Percentiles rank a stretch among this genome's conserved stretches.
Conservation (phyloP, 306 rosid genomes). For the Trifolium subterraneum region DNA sequence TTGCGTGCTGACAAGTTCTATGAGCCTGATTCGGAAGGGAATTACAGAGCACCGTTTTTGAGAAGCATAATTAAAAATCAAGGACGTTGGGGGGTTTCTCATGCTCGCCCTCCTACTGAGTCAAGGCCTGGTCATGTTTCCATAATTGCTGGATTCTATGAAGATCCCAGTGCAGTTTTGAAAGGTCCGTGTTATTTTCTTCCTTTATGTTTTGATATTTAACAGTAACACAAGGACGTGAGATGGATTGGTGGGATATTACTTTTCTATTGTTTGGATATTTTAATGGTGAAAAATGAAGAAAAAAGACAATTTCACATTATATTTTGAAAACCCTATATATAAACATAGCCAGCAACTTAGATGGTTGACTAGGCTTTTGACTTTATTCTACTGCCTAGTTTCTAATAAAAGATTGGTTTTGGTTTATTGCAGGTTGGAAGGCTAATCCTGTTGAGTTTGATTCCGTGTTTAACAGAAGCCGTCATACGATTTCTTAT, state of each 20-base stretch:
- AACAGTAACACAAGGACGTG: not conserved
- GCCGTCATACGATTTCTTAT: constrained; percentile 75
- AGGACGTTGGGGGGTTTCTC: constrained; percentile 98
- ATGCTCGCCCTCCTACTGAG: constrained; percentile 96
- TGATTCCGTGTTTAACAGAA: constrained; percentile 85
- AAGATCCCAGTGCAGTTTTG: constrained; percentile 94
- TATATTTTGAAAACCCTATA: not conserved
- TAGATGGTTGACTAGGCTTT: constrained; percentile 5
- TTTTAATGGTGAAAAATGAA: not conserved
- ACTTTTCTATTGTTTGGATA: constrained; percentile 6
- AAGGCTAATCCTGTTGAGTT: constrained; percentile 94
- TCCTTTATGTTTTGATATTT: constrained; percentile 1
- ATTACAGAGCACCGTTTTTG: constrained; percentile 77
- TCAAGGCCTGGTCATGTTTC: constrained; percentile 94
- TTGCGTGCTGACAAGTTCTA: constrained; percentile 90
- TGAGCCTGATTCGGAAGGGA: constrained; percentile 74
- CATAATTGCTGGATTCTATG: constrained; percentile 88
- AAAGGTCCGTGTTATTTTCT: constrained; percentile 57
- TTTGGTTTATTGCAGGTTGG: constrained; percentile 71
- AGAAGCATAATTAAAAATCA: constrained; percentile 66
- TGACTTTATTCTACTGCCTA: constrained; percentile 28
- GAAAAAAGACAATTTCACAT: not conserved
- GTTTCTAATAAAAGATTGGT: constrained; percentile 39
- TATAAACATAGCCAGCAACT: not conserved
- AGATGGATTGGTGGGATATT: not conserved